phyloP scores from a whole-genome alignment of 441 rosid species.

The Theobroma grandiflorum region DNA sequence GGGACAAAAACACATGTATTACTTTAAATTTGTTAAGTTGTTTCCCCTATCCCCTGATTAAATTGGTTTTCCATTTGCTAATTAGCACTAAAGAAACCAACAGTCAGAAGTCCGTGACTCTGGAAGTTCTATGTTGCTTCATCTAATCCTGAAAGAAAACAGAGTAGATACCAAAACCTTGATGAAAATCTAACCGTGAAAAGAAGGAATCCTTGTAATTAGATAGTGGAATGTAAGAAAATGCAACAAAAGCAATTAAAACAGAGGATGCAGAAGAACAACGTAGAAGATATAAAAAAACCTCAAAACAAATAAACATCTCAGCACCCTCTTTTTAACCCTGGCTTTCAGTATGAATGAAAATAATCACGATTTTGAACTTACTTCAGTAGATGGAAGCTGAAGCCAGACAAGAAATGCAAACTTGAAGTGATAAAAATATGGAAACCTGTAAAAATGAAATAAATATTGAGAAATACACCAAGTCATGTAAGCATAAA shows the following conservation, averaged over 20 bases:
- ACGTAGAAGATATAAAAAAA: background rate
- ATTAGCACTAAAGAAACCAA: background rate
- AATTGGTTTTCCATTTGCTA: background rate
- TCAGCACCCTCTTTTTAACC: background rate
- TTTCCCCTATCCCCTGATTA: background rate
- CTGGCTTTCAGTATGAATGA: background rate
- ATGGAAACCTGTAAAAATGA: constrained; percentile 51
- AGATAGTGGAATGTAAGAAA: background rate
- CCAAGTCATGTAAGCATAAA: background rate
- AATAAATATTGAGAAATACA: background rate
- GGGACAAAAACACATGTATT: background rate
- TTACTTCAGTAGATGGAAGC: constrained; percentile 48
- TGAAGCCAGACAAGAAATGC: constrained; percentile 73
- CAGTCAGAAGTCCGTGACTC: background rate
- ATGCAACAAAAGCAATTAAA: background rate
- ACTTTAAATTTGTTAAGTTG: background rate
- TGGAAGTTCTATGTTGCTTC: constrained; percentile 4
- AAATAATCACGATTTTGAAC: constrained; percentile 16
- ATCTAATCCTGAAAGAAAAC: background rate
- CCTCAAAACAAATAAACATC: background rate
- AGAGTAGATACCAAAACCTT: background rate
- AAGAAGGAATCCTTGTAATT: background rate
- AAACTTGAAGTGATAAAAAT: constrained; percentile 64
- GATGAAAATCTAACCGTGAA: background rate
- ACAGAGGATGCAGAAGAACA: background rate